Percentiles rank a stretch among this genome's conserved stretches.
Conservation (phyloP, 176 grass and related monocot species). For the Oryza punctata region DNA sequence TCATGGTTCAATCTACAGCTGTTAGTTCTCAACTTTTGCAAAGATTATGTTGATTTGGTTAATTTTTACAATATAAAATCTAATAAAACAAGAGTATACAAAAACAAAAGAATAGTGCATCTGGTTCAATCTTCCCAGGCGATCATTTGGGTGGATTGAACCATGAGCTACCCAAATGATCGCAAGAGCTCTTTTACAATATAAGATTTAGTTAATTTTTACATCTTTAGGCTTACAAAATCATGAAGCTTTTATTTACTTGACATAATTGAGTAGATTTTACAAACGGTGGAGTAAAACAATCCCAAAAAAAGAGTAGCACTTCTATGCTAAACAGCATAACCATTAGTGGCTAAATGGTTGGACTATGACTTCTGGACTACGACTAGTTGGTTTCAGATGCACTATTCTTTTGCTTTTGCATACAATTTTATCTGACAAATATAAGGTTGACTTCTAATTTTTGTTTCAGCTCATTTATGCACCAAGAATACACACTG, state of each 20-base stretch:
- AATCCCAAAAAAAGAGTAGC: neutral
- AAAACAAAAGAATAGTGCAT: no score
- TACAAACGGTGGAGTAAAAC: neutral
- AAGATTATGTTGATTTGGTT: no score
- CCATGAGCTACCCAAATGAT: conserved; percentile 6
- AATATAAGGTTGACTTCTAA: neutral
- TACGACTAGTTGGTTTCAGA: conserved; percentile 27
- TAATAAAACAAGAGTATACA: no score
- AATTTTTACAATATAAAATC: no score
- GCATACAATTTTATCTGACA: conserved; percentile 6
- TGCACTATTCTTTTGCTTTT: conserved; percentile 34
- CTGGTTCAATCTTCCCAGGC: no score
- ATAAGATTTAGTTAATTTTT: neutral
- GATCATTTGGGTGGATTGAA: no score
- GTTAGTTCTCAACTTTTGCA: neutral
- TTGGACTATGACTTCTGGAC: no score
- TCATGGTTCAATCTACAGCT: neutral
- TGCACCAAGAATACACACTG: conserved; percentile 74
- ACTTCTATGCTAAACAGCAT: neutral
- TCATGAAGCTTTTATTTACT: neutral
- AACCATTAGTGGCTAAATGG: neutral
- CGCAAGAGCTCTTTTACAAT: neutral
- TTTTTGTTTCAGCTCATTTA: conserved; percentile 71
- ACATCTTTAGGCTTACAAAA: neutral
- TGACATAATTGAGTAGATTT: neutral